Evolutionary conservation across 495 filamentous ascomycete species (phyloP).

Genomic region (Penicillium malachiteum): DNA sequence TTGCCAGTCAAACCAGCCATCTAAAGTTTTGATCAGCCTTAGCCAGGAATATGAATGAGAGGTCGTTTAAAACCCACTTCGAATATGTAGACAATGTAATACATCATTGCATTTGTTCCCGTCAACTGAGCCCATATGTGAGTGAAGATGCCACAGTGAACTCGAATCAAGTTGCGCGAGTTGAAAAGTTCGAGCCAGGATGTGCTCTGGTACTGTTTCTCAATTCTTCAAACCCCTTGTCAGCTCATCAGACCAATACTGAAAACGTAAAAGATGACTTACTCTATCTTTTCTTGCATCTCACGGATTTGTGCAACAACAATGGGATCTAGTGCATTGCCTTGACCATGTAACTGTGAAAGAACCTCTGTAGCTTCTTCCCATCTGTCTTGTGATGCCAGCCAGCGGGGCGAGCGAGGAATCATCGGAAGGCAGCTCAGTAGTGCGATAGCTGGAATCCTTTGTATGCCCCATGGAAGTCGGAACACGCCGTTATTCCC

Average conservation of each 20-base stretch:
- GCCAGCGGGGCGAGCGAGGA: slow-evolving; percentile 65
- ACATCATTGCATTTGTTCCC: slow-evolving; percentile 79
- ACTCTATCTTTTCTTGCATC: slow-evolving; percentile 23
- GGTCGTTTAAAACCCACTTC: slow-evolving; percentile 22
- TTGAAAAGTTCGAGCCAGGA: slow-evolving; percentile 58
- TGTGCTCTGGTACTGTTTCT: slow-evolving; percentile 35
- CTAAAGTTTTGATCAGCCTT: background rate
- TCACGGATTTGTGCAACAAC: slow-evolving; percentile 15
- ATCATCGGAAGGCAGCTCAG: slow-evolving; percentile 50
- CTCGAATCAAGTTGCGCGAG: slow-evolving; percentile 65
- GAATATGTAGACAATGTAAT: slow-evolving; percentile 78
- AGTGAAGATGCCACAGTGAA: slow-evolving; percentile 68
- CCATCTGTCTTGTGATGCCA: slow-evolving; percentile 57
- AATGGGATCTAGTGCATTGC: slow-evolving; percentile 12
- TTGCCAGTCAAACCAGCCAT: slow-evolving; percentile 36
- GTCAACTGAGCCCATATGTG: slow-evolving; percentile 77
- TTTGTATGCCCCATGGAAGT: slow-evolving; percentile 20
- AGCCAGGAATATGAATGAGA: background rate
- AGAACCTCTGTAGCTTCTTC: slow-evolving; percentile 58
- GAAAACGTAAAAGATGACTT: background rate
- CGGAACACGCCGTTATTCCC: slow-evolving; percentile 15
- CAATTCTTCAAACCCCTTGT: slow-evolving; percentile 10
- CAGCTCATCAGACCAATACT: background rate
- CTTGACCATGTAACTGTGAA: slow-evolving; percentile 33
- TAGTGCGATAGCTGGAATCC: slow-evolving; percentile 53